Evolutionary conservation across 1,284 basidiomycete genomes (phyloP), one percentile per base, ranked within the genome.

Genomic region (Naganishia cerealis): DNA sequence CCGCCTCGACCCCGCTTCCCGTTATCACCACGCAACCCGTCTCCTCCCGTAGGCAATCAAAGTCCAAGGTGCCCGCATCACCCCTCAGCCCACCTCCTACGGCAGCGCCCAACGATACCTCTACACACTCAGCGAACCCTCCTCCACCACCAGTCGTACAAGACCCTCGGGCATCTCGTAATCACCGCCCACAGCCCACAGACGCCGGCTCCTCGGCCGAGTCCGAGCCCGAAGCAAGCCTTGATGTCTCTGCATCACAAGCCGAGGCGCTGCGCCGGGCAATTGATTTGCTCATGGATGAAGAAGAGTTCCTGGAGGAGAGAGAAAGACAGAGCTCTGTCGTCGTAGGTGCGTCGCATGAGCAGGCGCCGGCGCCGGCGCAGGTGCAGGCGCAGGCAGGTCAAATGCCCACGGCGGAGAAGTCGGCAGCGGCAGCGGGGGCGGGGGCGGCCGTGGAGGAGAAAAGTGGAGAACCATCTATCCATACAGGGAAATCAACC

Each of bases 211-310:
- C 16, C 2, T 42, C 40, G 16, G 3, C 40, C 29, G 29, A 33
- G 40, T 18, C n/a, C 16, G n/a, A n/a, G n/a, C n/a, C n/a, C n/a
- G n/a, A n/a, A n/a, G 16, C 43, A 46, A 53, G 50, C 29, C 38
- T 40, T 18, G 61, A 63, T 26, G 54, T 63, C 21, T 40, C 61
- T 6, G 50, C 52, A 18, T 63, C 61, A 1, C 61, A 63, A 18
- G 50, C 61, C 18, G 38, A 54, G 4, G 61, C 61, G 2, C 16
- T 63, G 21, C 48, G 53, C 18, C 36, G 61, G n/a, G 61, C 61
- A 10, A 40, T 63, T 15, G 61, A 63, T 53, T 36, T 63, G 24
- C 48, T 63, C 13, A 63, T 63, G 61, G 42, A 42, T 24, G 61
- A 63, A 26, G 61, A 63, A 38, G 33, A 54, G 24, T 63, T 63